Evolutionary conservation across 2,329 filamentous ascomycete genomes (phyloP), one percentile per base, ranked within the genome.

Genomic region (Sporothrix inflata): DNA sequence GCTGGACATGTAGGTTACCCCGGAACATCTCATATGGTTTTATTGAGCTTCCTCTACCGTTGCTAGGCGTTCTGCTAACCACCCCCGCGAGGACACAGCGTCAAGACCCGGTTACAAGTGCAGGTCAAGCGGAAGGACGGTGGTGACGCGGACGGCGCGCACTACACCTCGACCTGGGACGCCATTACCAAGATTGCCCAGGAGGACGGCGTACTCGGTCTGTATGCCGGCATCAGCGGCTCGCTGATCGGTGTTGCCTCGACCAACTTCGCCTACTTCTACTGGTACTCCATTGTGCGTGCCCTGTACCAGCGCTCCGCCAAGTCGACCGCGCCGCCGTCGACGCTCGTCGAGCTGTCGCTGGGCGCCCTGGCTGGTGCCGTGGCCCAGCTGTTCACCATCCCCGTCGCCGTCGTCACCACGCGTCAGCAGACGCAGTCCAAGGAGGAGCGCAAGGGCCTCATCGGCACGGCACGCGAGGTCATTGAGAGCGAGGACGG

Each of bases 251-350:
- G 96, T 70, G 96, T 99, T 47, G 95, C 94, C 1, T 98, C 94
- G 34, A 98, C 95, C 69, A 99, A 99, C 82, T 99, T 99, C 80
- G 96, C 96, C 78, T 99, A 99, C 84, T 99, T 99, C 81, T 99
- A 99, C 84, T 98, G 95, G 94, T 98, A 98, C 81, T 95, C 94
- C 5, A 84, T 96, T 38, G 93, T 98, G 42, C 90, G 96, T 75
- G 89, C 89, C 19, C 82, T 97, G 24, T 98, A 98, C 81, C 82
- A 93, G 76, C 88, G 87, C 76, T 84, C 88, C 53, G 81, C 86
- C 74, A 88, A 87, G 76, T 80, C 79, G 19, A 76, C 80, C 3
- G 79, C 78, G 3, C 79, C 91, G 34, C 93, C 94, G 1, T 91
- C 92, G 24, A 98, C 94, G 0, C 88, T 92, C 4, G 86, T 91